These are phyloP conservation scores for Fimicolochytrium jonesii DNA, from an alignment of 192 early-diverging fungal species.

Conservation along the genomic window DNA sequence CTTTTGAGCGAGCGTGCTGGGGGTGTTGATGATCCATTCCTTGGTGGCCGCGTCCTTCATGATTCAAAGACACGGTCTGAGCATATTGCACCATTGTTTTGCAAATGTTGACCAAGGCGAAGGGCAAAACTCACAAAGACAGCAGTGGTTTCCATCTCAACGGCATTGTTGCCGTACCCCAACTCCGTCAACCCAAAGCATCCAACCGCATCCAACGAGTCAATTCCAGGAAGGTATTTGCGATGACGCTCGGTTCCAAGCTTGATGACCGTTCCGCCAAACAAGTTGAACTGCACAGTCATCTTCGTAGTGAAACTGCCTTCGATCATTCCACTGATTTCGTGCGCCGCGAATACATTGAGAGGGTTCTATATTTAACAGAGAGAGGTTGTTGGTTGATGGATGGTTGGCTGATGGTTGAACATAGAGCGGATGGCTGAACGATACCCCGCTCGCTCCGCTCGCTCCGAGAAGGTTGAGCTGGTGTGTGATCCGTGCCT, in stretches of 20 bases:
- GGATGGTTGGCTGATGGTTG: no score
- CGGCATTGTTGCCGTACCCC: slow-evolving; percentile 76
- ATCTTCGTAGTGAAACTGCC: slow-evolving; percentile 70
- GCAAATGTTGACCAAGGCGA: no score
- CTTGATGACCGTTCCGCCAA: slow-evolving; percentile 68
- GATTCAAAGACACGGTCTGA: no score
- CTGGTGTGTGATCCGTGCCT: no score
- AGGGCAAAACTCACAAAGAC: slow-evolving; percentile 40
- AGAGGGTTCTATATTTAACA: slow-evolving; percentile 31
- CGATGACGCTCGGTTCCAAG: slow-evolving; percentile 71
- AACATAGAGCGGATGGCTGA: no score
- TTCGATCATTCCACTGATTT: slow-evolving; percentile 70
- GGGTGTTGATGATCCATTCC: slow-evolving; percentile 74
- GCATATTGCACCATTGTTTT: not conserved
- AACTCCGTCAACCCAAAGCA: slow-evolving; percentile 77
- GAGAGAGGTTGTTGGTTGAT: no score
- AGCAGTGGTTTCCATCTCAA: slow-evolving; percentile 74
- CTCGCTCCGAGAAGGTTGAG: no score
- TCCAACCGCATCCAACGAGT: slow-evolving; percentile 61
- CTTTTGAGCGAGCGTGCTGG: slow-evolving; percentile 66
- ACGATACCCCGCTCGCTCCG: no score
- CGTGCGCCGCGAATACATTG: slow-evolving; percentile 50
- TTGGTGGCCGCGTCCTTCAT: slow-evolving; percentile 49
- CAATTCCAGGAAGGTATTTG: slow-evolving; percentile 55
- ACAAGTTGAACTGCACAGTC: slow-evolving; percentile 64